These are phyloP conservation scores for Cryptosporidium ryanae DNA, from an alignment of 169 alveolate genomes.

Conservation along the genomic window DNA sequence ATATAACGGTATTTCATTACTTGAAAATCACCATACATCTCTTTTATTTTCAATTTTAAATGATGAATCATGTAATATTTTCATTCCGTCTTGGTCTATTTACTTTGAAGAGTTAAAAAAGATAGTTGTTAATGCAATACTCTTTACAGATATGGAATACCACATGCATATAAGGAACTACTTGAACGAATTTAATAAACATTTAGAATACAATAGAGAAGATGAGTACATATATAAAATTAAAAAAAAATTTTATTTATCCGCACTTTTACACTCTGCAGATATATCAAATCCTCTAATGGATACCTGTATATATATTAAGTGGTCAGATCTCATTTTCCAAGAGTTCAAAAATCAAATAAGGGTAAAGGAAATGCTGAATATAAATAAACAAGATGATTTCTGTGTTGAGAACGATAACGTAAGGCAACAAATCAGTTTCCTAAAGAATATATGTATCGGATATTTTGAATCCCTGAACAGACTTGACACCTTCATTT, in stretches of 20 bases:
- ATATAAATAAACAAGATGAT: neutral
- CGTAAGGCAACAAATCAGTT: neutral
- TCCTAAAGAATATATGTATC: conserved; percentile 4
- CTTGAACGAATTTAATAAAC: neutral
- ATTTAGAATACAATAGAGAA: neutral
- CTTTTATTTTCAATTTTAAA: conserved; percentile 35
- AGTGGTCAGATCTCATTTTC: conserved; percentile 43
- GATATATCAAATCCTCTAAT: conserved; percentile 67
- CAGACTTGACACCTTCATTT: conserved; percentile 22
- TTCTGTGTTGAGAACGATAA: neutral
- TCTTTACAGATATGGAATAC: conserved; percentile 47
- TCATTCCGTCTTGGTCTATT: conserved; percentile 39
- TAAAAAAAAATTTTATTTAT: conserved; percentile 10
- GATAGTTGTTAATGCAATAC: conserved; percentile 38
- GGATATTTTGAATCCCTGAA: conserved; percentile 24
- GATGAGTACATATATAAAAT: neutral
- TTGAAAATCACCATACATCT: conserved; percentile 66
- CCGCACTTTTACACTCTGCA: conserved; percentile 28
- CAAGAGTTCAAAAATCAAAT: conserved; percentile 34
- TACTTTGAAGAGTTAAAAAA: neutral
- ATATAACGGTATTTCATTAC: conserved; percentile 36
- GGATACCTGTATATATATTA: conserved; percentile 21
- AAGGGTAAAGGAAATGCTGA: conserved; percentile 8
- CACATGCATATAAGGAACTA: conserved; percentile 11
- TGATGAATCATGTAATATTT: conserved; percentile 23